phyloP scores from a whole-genome alignment of 495 filamentous ascomycete species.

The Pseudomonodictys pantanalensis region DNA sequence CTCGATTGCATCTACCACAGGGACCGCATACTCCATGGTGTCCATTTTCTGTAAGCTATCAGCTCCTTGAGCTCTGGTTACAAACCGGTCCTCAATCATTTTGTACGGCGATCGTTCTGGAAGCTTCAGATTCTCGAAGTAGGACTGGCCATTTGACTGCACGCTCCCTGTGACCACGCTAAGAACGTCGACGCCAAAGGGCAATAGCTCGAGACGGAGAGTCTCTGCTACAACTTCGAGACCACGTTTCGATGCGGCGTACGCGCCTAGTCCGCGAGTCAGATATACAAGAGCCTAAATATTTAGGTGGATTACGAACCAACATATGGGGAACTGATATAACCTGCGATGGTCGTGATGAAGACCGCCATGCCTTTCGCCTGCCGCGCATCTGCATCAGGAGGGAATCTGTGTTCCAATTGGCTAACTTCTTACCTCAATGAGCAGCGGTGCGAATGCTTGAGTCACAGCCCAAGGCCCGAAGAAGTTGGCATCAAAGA shows the following conservation, averaged over 20 bases:
- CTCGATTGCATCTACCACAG: not conserved
- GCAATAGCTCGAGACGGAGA: slow-evolving; percentile 11
- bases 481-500: slow-evolving; percentile 21
- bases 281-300: not conserved
- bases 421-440: not conserved
- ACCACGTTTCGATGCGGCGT: slow-evolving; percentile 1
- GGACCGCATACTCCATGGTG: slow-evolving; percentile 2
- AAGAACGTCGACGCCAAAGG: slow-evolving; percentile 7
- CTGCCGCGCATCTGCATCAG: not conserved
- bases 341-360: not conserved
- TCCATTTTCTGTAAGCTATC: slow-evolving; percentile 7
- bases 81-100: not conserved
- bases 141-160: not conserved
- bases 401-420: not conserved
- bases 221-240: slow-evolving; percentile 15
- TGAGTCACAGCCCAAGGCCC: slow-evolving; percentile 8
- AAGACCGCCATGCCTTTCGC: slow-evolving; percentile 6
- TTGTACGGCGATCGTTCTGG: slow-evolving; percentile 12
- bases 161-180: slow-evolving; percentile 3
- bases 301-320: not conserved
- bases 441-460: slow-evolving; percentile 25
- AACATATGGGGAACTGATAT: slow-evolving; percentile 3
- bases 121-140: slow-evolving; percentile 3
- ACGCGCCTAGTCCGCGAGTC: not conserved
- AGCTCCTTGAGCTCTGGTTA: not conserved